Evolutionary conservation across 2,329 filamentous ascomycete species (phyloP).

Genomic region (Plectosphaerella sp.): DNA sequence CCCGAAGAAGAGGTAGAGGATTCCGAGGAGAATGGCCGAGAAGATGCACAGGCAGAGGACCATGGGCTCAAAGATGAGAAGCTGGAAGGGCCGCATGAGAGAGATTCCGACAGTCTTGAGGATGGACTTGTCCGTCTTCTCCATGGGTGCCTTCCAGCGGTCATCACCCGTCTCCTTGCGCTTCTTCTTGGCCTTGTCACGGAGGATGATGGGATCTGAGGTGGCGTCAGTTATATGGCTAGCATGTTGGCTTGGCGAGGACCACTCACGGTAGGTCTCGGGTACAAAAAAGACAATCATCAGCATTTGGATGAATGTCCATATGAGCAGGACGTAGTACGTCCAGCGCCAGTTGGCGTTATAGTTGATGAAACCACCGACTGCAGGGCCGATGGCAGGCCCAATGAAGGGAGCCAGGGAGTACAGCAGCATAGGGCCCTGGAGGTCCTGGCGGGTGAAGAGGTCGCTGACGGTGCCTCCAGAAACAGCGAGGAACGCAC

Average conservation of each 20-base stretch:
- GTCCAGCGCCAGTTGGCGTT: slow-evolving; percentile 74
- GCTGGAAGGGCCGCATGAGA: slow-evolving; percentile 68
- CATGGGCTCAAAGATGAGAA: slow-evolving; percentile 82
- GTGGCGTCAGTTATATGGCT: neutral
- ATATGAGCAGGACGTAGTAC: slow-evolving; percentile 81
- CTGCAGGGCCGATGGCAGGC: slow-evolving; percentile 52
- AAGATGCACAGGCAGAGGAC: slow-evolving; percentile 76
- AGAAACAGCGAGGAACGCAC: slow-evolving; percentile 67
- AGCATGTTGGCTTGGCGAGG: slow-evolving; percentile 30
- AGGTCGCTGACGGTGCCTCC: slow-evolving; percentile 83
- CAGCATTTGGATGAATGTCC: slow-evolving; percentile 61
- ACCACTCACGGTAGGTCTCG: slow-evolving; percentile 72
- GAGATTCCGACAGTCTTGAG: slow-evolving; percentile 52
- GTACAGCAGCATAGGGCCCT: slow-evolving; percentile 80
- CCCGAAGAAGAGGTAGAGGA: slow-evolving; percentile 88
- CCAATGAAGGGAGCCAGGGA: slow-evolving; percentile 62
- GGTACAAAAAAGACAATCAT: slow-evolving; percentile 71
- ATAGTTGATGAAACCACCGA: slow-evolving; percentile 81
- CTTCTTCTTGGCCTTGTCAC: slow-evolving; percentile 64
- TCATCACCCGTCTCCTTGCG: slow-evolving; percentile 75
- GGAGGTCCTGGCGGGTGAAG: slow-evolving; percentile 64
- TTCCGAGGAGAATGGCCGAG: slow-evolving; percentile 78
- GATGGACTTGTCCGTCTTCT: slow-evolving; percentile 67
- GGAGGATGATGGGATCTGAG: slow-evolving; percentile 62
- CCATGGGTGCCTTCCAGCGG: slow-evolving; percentile 71